Conservation (phyloP, 495 filamentous ascomycete species). For the Aeminium ludgeri region DNA sequence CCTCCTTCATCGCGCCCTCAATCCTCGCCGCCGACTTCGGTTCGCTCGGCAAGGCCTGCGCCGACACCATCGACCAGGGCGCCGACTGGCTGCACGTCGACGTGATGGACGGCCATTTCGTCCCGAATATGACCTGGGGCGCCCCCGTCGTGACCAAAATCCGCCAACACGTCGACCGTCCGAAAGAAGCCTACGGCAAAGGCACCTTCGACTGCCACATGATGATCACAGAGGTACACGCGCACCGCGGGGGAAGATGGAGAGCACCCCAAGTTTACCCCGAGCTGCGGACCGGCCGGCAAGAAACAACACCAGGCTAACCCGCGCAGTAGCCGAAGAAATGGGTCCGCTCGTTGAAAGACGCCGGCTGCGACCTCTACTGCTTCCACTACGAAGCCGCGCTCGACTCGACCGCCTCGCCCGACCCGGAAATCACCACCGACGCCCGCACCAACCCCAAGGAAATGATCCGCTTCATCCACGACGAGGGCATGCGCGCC, state of each 20-base stretch:
- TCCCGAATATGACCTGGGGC: conserved; percentile 90
- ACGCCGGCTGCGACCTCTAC: conserved; percentile 90
- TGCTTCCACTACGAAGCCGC: conserved; percentile 99
- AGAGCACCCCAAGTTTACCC: too few species aligned
- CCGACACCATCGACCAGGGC: conserved; percentile 59
- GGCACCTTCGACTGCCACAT: conserved; percentile 99
- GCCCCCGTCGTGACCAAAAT: conserved; percentile 89
- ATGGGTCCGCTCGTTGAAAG: conserved; percentile 90
- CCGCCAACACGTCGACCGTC: conserved; percentile 59
- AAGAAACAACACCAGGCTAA: too few species aligned
- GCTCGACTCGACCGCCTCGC: conserved; percentile 62
- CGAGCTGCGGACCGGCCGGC: too few species aligned
- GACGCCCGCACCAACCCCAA: conserved; percentile 56
- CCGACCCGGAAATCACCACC: conserved; percentile 49
- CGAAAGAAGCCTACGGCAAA: conserved; percentile 39
- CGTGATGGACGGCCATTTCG: conserved; percentile 86
- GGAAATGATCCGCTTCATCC: conserved; percentile 78
- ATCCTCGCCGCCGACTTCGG: conserved; percentile 95
- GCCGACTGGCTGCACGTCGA: conserved; percentile 76
- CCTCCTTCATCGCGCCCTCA: conserved; percentile 88
- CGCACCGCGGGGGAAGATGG: conserved; percentile 1
- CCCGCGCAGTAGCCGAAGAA: conserved; percentile 58
- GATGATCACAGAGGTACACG: conserved; percentile 97
- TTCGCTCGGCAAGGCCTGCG: conserved; percentile 67
- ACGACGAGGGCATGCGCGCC: conserved; percentile 72